These are phyloP conservation scores for Clohesyomyces aquaticus DNA, from an alignment of 495 filamentous ascomycete species.

Conservation along the genomic window DNA sequence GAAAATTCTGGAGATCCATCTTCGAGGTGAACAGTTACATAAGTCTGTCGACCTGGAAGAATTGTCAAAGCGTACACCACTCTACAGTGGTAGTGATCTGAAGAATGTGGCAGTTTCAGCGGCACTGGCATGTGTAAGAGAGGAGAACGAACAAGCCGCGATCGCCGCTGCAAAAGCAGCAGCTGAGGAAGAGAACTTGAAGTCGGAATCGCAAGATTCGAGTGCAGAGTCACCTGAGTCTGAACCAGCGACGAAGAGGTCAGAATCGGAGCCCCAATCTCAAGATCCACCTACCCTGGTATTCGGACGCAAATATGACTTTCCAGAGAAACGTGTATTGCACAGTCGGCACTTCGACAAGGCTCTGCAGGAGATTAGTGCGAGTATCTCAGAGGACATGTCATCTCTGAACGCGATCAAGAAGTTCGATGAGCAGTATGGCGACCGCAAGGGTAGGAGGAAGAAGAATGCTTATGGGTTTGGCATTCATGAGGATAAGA, in stretches of 20 bases:
- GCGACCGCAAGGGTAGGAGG: conserved; percentile 76
- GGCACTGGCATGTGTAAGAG: conserved; percentile 83
- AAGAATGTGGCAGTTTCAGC: conserved; percentile 94
- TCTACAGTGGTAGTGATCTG: conserved; percentile 96
- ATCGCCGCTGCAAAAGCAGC: conserved; percentile 39
- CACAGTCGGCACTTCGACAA: conserved; percentile 71
- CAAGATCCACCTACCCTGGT: conserved; percentile 15
- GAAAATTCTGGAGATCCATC: conserved; percentile 81
- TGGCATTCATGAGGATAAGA: conserved; percentile 47
- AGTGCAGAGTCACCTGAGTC: neutral
- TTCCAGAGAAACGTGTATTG: conserved; percentile 34
- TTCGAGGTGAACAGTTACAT: conserved; percentile 75
- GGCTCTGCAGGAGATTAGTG: conserved; percentile 85
- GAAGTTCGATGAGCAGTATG: conserved; percentile 96
- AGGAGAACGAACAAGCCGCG: conserved; percentile 67
- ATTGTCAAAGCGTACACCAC: conserved; percentile 74
- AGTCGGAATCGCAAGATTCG: neutral
- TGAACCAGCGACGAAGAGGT: neutral
- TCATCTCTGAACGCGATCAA: conserved; percentile 77
- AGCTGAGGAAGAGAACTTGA: too few species aligned
- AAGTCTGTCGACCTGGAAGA: conserved; percentile 67
- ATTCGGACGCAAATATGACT: conserved; percentile 29
- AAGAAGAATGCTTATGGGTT: conserved; percentile 73
- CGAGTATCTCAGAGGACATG: conserved; percentile 96
- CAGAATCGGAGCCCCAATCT: conserved; percentile 2